Evolutionary conservation across 805 yeast species (phyloP).

Genomic region (Torulaspora maleeae): DNA sequence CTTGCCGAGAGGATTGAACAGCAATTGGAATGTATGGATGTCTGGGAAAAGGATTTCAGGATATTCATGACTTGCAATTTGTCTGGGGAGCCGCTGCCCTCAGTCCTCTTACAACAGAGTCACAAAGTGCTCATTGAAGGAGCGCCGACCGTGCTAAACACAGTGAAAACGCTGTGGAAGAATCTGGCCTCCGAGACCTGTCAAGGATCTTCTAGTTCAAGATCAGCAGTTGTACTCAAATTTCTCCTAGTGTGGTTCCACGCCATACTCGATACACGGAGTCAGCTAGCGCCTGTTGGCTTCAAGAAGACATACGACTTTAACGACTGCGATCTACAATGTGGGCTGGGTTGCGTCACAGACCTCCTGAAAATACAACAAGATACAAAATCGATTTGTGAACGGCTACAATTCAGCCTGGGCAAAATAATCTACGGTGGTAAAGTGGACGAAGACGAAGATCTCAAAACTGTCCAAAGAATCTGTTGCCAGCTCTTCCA

Average conservation of each 20-base stretch:
- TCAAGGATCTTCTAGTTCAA: conserved; percentile 26
- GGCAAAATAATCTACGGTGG: conserved; percentile 38
- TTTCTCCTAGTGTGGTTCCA: conserved; percentile 69
- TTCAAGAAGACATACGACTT: conserved; percentile 61
- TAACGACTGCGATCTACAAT: conserved; percentile 63
- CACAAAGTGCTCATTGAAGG: conserved; percentile 55
- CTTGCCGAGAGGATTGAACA: conserved; percentile 42
- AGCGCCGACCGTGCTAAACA: conserved; percentile 44
- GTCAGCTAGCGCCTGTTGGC: conserved; percentile 58
- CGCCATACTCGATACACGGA: conserved; percentile 53
- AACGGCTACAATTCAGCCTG: conserved; percentile 7
- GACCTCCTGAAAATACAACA: conserved; percentile 10
- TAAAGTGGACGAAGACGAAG: conserved; percentile 44
- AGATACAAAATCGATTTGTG: not conserved
- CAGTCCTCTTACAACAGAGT: conserved; percentile 51
- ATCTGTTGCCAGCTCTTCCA: conserved; percentile 12
- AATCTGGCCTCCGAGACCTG: not conserved
- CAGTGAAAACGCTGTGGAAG: conserved; percentile 19
- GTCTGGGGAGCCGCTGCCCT: conserved; percentile 46
- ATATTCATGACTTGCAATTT: conserved; percentile 63
- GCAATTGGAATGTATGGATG: conserved; percentile 20
- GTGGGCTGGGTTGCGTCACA: conserved; percentile 44
- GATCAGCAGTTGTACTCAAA: conserved; percentile 28
- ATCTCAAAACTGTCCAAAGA: conserved; percentile 32
- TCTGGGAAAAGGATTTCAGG: conserved; percentile 27